phyloP scores from a whole-genome alignment of 331 rosid species.

The Malus hybrid region DNA sequence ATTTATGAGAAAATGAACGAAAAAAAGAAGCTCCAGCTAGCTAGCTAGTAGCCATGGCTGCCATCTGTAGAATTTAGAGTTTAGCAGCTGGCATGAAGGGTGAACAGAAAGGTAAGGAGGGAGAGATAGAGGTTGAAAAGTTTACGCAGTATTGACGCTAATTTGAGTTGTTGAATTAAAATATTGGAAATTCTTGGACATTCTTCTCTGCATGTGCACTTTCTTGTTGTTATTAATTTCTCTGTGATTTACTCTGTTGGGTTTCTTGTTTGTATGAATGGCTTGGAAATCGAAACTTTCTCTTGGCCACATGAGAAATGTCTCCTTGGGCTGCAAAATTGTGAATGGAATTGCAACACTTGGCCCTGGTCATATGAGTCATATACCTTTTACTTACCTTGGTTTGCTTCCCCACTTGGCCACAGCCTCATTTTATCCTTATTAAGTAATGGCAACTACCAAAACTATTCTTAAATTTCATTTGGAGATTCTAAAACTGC shows the following conservation, averaged over 20 bases:
- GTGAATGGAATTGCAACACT: background rate
- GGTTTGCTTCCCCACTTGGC: constrained; percentile 17
- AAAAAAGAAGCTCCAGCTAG: background rate
- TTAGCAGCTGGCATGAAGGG: background rate
- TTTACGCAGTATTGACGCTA: constrained; percentile 6
- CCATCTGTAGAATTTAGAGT: constrained; percentile 6
- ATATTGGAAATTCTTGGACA: constrained; percentile 43
- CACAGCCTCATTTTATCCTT: background rate
- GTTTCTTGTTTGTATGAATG: constrained; percentile 23
- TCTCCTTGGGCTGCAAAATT: constrained; percentile 35
- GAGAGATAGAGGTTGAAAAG: constrained; percentile 11
- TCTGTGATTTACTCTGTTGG: constrained; percentile 37
- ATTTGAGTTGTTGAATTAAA: constrained; percentile 7
- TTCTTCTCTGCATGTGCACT: constrained; percentile 50
- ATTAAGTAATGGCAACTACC: background rate
- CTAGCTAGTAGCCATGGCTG: constrained; percentile 8
- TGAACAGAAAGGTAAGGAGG: background rate
- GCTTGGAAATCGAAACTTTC: constrained; percentile 40
- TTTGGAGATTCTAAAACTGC: background rate
- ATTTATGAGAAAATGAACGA: background rate
- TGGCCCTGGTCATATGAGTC: background rate
- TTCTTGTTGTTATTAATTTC: constrained; percentile 28
- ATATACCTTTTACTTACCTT: constrained; percentile 2
- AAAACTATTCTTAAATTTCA: background rate
- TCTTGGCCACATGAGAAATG: constrained; percentile 30